Base-by-base conservation (phyloP, 2,329 filamentous ascomycete genomes). In the Trichothecium roseum region DNA sequence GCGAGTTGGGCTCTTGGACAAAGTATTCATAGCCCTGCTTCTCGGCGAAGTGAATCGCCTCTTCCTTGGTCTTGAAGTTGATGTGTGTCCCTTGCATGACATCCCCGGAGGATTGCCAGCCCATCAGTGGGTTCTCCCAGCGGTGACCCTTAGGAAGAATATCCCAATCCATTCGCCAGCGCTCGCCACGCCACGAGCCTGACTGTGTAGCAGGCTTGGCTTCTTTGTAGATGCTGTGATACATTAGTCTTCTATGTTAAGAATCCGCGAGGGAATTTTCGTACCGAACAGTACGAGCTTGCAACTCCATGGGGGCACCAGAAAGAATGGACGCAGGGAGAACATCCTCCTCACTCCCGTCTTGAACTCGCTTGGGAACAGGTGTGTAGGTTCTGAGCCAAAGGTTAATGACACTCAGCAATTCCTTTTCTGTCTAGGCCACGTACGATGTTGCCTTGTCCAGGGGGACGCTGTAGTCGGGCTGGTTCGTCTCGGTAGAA, bases 21-120 rank as follows among this genome's bases (percentile, higher is more conserved):
- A 91, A 96, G 63, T 94, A 98, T 58, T 98, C 89, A 57, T 98
- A 98, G 26, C 93, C 91, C 62, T 98, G 91, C 74, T 96, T 98
- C 67, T 96, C 84, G 17, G 93, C 91, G 55, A 98, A 98, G 40
- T 72, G 68, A 52, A 98, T 89, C 45, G 91, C 91, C 49, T 94
- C 89, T 57, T 96, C 87, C 70, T 94, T 96, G 50, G 69, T 73
- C 61, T 84, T 84, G 73, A 98, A 98, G 60, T 81, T 81, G 51
- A 98, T 63, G 56, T 87, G 76, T 33, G 87, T 94, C 53, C 87
- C 89, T 61, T 98, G 88, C 86, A 98, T 91, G 55, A 77, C 78
- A 61, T 98, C 91, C 37, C 74, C 89, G 14, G 87, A 93, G 17
- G 89, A 96, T 58, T 95, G 88, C 93, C 93, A 98, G 41, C 91